These are phyloP conservation scores for Hydnum rufescens DNA, from an alignment of 768 basidiomycete species.

Conservation along the genomic window DNA sequence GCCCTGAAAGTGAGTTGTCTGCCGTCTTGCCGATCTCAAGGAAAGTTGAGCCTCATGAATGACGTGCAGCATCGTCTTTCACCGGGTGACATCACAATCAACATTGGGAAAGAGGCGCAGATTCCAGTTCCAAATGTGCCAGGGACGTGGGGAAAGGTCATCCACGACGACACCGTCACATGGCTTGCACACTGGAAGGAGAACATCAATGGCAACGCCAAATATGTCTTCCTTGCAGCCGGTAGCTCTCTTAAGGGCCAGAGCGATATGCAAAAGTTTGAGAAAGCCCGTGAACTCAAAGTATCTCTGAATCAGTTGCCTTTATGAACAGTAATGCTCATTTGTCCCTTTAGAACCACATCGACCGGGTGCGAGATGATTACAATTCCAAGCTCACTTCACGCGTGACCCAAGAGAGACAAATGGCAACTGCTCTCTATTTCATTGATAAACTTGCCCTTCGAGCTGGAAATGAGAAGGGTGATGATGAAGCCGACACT, in stretches of 20 bases:
- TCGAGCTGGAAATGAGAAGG: slow-evolving; percentile 98
- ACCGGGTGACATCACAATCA: slow-evolving; percentile 91
- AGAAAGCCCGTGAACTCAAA: slow-evolving; percentile 93
- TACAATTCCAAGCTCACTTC: slow-evolving; percentile 68
- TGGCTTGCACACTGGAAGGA: slow-evolving; percentile 99
- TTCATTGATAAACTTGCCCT: slow-evolving; percentile 94
- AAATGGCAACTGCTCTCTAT: slow-evolving; percentile 98
- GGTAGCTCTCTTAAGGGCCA: slow-evolving; percentile 95
- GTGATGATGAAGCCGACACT: slow-evolving; percentile 97
- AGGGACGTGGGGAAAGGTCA: slow-evolving; percentile 74
- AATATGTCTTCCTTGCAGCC: slow-evolving; percentile 97
- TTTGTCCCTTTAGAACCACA: slow-evolving; percentile 41
- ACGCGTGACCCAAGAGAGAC: slow-evolving; percentile 86
- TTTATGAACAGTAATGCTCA: background rate
- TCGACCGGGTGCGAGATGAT: slow-evolving; percentile 77
- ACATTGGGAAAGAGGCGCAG: slow-evolving; percentile 60
- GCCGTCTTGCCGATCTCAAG: slow-evolving; percentile 2
- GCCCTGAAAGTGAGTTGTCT: slow-evolving; percentile 50
- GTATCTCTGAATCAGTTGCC: slow-evolving; percentile 21
- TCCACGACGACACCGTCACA: slow-evolving; percentile 90
- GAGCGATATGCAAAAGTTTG: slow-evolving; percentile 94
- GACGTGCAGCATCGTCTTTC: slow-evolving; percentile 50
- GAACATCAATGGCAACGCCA: slow-evolving; percentile 86
- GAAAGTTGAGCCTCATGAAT: background rate
- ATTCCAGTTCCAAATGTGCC: slow-evolving; percentile 80